These are phyloP conservation scores for Didymosphaeria variabile DNA, from an alignment of 2,329 filamentous ascomycete genomes.

Conservation along the genomic window DNA sequence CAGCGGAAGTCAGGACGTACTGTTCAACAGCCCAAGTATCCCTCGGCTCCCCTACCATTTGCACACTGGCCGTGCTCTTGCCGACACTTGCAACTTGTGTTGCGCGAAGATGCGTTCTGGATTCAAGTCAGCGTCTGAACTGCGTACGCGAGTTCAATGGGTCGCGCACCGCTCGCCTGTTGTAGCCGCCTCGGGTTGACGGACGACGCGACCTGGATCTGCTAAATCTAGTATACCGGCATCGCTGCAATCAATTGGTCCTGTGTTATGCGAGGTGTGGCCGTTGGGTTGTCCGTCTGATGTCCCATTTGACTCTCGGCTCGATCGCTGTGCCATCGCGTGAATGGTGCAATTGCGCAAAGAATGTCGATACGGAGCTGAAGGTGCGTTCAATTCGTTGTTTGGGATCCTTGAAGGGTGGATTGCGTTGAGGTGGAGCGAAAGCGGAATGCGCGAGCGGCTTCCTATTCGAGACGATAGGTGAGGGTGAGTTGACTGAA, in stretches of 20 bases:
- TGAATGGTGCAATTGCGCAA: background rate
- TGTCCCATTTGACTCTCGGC: background rate
- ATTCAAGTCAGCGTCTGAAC: background rate
- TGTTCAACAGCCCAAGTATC: background rate
- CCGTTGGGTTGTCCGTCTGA: background rate
- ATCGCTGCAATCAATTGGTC: background rate
- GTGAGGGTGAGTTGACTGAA: too few species aligned
- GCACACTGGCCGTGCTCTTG: background rate
- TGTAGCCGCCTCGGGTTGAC: background rate
- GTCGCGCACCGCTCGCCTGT: background rate
- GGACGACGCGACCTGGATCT: background rate
- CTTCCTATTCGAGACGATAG: too few species aligned
- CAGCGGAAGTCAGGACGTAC: background rate
- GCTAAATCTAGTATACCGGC: background rate
- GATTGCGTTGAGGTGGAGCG: background rate
- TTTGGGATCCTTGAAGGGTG: background rate
- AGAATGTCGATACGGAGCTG: background rate
- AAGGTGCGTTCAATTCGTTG: too few species aligned
- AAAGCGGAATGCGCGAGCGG: background rate
- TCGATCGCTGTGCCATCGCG: background rate
- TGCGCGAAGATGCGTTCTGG: background rate
- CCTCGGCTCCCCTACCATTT: background rate
- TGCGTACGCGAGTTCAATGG: too few species aligned
- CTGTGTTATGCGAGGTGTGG: background rate
- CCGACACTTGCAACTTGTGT: background rate